Evolutionary conservation across 306 rosid species (phyloP), one percentile per base, ranked within the genome.

Genomic region (Purshia tridentata): DNA sequence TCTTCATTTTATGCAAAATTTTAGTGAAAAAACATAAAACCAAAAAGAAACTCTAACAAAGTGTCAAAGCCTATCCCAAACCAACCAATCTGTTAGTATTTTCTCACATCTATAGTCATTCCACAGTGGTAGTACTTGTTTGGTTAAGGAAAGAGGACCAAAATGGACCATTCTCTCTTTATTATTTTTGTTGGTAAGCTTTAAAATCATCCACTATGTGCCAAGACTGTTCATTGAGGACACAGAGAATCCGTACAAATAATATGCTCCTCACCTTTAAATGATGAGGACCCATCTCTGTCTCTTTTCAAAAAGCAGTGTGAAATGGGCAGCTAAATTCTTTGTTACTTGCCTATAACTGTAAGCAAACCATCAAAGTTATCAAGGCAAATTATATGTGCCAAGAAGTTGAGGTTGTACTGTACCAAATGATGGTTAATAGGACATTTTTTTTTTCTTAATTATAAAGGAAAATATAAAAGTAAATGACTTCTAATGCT

Each of bases 261-360:
- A 45, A 45, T 63, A 19, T 37, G 50, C n/a, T 18, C 49, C 22
- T 29, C 35, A 29, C 1, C 35, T 29, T 29, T 29, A 3, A 3
- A 29, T 29, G 35, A 29, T 44, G 20, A 35, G 55, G 86, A 71
- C 51, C 83, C 82, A 58, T 81, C 5, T 23, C 45, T 23, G 66
- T 39, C 11, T 41, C 51, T 67, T 69, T 44, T n/a, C 9, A 52
- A 39, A 49, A 65, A 71, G 68, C 18, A 8, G 58, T 66, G 72
- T 55, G 77, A 76, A 78, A 84, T 42, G 7, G 18, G 20, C 29
- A 68, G 22, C 22, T 29, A 15, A 40, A 15, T 65, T 65, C 46
- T 42, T 71, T 60, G 39, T 41, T 61, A 19, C 64, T 46, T 19
- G 45, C 41, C 51, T 80, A 8, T 6, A 66, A 14, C 46, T 20